phyloP scores from a whole-genome alignment of 345 rosid species.

The Diplotaxis tenuifolia region DNA sequence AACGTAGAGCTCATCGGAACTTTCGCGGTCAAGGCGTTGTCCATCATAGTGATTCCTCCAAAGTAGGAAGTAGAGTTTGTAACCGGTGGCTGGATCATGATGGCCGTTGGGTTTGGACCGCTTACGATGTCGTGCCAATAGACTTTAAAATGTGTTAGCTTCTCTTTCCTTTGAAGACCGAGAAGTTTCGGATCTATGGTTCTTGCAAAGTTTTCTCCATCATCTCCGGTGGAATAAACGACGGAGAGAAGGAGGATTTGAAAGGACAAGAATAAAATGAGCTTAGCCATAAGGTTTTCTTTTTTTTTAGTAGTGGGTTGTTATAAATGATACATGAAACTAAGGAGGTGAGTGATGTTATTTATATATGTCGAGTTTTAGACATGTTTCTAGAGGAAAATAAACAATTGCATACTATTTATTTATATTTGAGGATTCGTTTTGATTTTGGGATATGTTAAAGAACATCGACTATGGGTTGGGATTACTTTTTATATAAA shows the following conservation, averaged over 20 bases:
- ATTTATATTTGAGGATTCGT: not conserved
- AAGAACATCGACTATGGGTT: not conserved
- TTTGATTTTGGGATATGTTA: not conserved
- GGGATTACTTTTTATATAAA: no score
- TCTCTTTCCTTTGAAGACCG: slow-evolving; percentile 45
- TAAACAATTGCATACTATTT: not conserved
- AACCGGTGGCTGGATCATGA: slow-evolving; percentile 40
- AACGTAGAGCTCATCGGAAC: slow-evolving; percentile 52
- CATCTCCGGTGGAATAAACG: slow-evolving; percentile 6
- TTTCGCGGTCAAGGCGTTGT: slow-evolving; percentile 58
- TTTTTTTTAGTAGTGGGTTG: not conserved
- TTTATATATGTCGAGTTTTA: slow-evolving; percentile 22
- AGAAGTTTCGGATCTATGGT: slow-evolving; percentile 38
- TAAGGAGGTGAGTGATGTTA: not conserved
- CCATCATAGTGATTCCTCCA: slow-evolving; percentile 57
- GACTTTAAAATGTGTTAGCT: slow-evolving; percentile 57
- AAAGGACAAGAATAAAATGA: slow-evolving; percentile 26
- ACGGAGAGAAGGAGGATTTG: slow-evolving; percentile 20
- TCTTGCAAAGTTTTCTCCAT: slow-evolving; percentile 31
- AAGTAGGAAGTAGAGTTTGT: slow-evolving; percentile 39
- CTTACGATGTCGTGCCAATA: slow-evolving; percentile 66
- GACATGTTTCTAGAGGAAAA: not conserved
- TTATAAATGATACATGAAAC: not conserved
- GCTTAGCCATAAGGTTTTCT: slow-evolving; percentile 20
- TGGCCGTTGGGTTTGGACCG: slow-evolving; percentile 52